Conservation (phyloP, 768 basidiomycete species). For the Amanita inopinata region DNA sequence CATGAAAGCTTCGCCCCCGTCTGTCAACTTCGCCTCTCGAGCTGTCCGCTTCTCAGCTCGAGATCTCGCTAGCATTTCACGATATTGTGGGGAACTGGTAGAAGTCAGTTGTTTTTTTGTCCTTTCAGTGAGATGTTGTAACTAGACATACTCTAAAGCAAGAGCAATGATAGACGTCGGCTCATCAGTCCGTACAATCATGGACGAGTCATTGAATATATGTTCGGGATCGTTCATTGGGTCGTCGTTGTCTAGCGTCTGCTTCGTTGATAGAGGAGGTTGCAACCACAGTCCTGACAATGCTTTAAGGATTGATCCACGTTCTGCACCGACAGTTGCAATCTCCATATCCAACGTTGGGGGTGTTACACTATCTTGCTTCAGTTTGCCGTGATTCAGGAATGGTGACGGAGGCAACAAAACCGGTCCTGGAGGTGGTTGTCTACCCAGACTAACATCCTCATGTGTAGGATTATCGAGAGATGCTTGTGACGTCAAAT, state of each 20-base stretch:
- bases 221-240: slow-evolving; percentile 78
- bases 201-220: slow-evolving; percentile 88
- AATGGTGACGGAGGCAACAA: slow-evolving; percentile 54
- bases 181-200: slow-evolving; percentile 93
- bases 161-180: slow-evolving; percentile 97
- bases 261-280: slow-evolving; percentile 32
- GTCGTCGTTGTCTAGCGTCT: slow-evolving; percentile 54
- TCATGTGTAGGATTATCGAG: slow-evolving; percentile 11
- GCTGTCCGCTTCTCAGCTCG: slow-evolving; percentile 68
- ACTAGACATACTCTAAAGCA: slow-evolving; percentile 65
- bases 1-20: slow-evolving; percentile 83
- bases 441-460: slow-evolving; percentile 10
- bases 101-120: too few relatives aligned
- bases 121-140: too few relatives aligned
- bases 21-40: slow-evolving; percentile 44
- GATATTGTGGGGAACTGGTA: slow-evolving; percentile 68
- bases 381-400: slow-evolving; percentile 27
- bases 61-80: slow-evolving; percentile 69
- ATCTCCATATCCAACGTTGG: slow-evolving; percentile 47
- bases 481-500: slow-evolving; percentile 9
- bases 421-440: slow-evolving; percentile 20
- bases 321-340: slow-evolving; percentile 40
- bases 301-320: slow-evolving; percentile 73
- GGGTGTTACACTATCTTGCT: slow-evolving; percentile 32
- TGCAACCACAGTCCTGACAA: slow-evolving; percentile 77